Conservation (phyloP, 345 rosid species). For the Erucastrum elatum region DNA sequence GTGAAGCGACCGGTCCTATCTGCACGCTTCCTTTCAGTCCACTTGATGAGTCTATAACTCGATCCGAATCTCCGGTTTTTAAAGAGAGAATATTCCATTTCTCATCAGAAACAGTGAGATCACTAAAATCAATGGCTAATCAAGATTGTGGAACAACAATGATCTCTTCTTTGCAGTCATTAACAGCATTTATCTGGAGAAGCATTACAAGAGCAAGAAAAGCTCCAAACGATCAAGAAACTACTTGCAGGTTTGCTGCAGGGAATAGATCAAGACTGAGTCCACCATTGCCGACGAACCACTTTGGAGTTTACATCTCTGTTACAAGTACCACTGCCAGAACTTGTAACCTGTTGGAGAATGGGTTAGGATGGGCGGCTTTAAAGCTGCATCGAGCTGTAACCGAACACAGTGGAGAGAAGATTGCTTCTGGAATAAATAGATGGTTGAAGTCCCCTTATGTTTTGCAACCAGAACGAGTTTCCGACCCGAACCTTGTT, state of each 20-base stretch:
- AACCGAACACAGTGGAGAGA: slow-evolving; percentile 35
- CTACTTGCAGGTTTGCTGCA: slow-evolving; percentile 50
- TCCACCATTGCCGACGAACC: slow-evolving; percentile 47
- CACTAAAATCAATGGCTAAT: slow-evolving; percentile 60
- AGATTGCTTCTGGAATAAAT: slow-evolving; percentile 5
- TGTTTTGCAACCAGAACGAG: not conserved
- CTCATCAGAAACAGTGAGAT: slow-evolving; percentile 50
- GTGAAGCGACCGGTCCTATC: slow-evolving; percentile 38
- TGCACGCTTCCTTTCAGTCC: slow-evolving; percentile 49
- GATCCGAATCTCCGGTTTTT: slow-evolving; percentile 42
- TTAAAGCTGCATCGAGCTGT: slow-evolving; percentile 54
- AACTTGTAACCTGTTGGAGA: slow-evolving; percentile 47
- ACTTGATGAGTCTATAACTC: slow-evolving; percentile 37
- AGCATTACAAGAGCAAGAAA: slow-evolving; percentile 52
- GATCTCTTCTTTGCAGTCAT: slow-evolving; percentile 72
- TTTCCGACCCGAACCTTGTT: slow-evolving; percentile 22
- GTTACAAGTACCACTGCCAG: slow-evolving; percentile 27
- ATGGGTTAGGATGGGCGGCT: slow-evolving; percentile 70
- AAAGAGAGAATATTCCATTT: slow-evolving; percentile 64
- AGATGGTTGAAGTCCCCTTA: not conserved
- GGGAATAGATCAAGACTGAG: slow-evolving; percentile 53
- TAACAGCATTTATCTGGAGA: slow-evolving; percentile 62
- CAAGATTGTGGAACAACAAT: slow-evolving; percentile 45
- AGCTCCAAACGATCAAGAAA: slow-evolving; percentile 38
- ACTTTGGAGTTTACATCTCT: slow-evolving; percentile 60